Conservation (phyloP, 2,329 filamentous ascomycete genomes). For the Dothideomycetidae sp. region DNA sequence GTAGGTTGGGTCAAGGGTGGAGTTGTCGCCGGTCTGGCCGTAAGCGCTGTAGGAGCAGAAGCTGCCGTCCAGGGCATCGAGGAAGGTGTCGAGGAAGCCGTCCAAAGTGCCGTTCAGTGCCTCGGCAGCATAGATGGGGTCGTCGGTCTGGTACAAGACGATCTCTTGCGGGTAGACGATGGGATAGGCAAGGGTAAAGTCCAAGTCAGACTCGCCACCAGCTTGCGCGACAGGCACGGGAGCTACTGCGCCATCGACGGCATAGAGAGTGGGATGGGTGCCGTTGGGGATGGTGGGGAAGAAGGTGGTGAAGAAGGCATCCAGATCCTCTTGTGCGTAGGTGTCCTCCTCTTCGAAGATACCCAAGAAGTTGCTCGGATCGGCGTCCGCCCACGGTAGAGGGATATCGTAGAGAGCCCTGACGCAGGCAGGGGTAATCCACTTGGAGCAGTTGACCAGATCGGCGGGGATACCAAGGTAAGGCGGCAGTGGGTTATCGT, state of each 20-base stretch:
- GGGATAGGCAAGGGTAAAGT: conserved; percentile 35
- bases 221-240: neutral
- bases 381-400: conserved; percentile 20
- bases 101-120: neutral
- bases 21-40: conserved; percentile 35
- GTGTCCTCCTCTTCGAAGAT: conserved; percentile 12
- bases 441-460: conserved; percentile 18
- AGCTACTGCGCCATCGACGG: conserved; percentile 9
- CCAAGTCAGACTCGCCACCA: conserved; percentile 29
- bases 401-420: conserved; percentile 28
- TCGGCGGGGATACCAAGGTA: conserved; percentile 2
- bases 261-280: conserved; percentile 6
- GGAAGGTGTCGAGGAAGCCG: conserved; percentile 29
- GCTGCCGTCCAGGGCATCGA: conserved; percentile 38
- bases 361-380: conserved; percentile 19
- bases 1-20: conserved; percentile 33
- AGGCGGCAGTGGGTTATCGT: too few relatives aligned
- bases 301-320: conserved; percentile 6
- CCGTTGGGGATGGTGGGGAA: conserved; percentile 8
- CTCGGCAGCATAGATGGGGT: conserved; percentile 27
- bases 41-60: conserved; percentile 36
- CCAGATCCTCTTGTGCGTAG: conserved; percentile 13
- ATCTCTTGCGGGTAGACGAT: conserved; percentile 36
- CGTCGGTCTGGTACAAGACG: conserved; percentile 35
- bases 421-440: conserved; percentile 29